Percentiles rank a stretch among this genome's conserved stretches.
Evolutionary conservation across 1,284 basidiomycete genomes (phyloP).

Genomic region (Ustilago bromivora): DNA sequence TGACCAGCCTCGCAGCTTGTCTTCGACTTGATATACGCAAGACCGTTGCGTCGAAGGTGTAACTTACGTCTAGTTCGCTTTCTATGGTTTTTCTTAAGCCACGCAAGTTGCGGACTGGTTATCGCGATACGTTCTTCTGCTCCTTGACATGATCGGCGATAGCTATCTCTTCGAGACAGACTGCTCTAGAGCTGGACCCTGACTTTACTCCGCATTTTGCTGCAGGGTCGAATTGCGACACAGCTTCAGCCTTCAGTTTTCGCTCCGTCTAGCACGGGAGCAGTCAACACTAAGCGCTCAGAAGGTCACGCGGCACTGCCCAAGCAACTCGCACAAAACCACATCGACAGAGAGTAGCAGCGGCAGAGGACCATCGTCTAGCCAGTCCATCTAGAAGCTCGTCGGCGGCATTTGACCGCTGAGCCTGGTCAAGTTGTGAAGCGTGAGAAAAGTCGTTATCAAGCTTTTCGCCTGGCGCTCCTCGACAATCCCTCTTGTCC

Average conservation of each 20-base stretch:
- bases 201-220: conserved; percentile 37
- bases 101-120: neutral
- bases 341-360: neutral
- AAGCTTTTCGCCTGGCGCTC: neutral
- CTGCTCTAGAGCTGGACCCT: conserved; percentile 8
- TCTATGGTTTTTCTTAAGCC: neutral
- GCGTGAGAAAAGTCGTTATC: conserved; percentile 8
- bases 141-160: neutral
- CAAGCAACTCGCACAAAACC: neutral
- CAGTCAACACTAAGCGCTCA: conserved; percentile 3
- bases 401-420: conserved; percentile 1
- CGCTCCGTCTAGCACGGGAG: neutral
- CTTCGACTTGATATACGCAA: neutral
- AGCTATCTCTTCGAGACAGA: neutral
- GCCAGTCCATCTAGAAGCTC: neutral
- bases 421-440: neutral
- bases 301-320: conserved; percentile 13
- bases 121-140: neutral
- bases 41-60: neutral
- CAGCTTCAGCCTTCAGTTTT: neutral
- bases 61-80: neutral
- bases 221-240: conserved; percentile 21
- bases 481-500: neutral
- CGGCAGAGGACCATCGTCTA: conserved; percentile 1
- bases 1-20: neutral